A percentile compares a stretch with the other conserved stretches of the same genome.
Evolutionary conservation across 306 rosid species (phyloP).

Genomic region (Prunus fruticosa): DNA sequence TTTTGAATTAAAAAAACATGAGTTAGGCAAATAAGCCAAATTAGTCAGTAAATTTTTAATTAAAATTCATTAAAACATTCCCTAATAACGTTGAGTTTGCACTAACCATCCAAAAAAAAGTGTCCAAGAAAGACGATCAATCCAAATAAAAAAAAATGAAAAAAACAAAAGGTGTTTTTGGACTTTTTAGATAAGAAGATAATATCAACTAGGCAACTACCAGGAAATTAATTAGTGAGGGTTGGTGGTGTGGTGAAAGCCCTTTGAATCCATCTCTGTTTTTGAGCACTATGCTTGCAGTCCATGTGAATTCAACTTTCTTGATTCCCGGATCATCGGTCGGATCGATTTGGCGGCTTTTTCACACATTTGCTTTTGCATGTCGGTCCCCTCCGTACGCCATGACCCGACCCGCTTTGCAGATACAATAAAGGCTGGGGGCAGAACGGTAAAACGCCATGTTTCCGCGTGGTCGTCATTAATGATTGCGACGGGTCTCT

Average conservation of each 20-base stretch:
- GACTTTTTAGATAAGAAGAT: neutral
- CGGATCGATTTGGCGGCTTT: neutral
- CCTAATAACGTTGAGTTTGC: neutral
- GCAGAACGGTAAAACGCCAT: slow-evolving; percentile 35
- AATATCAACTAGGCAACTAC: neutral
- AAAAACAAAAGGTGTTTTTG: neutral
- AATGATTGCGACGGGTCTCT: slow-evolving; percentile 49
- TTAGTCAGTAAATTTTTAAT: neutral
- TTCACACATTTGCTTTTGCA: neutral
- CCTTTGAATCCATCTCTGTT: neutral
- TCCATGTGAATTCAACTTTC: neutral
- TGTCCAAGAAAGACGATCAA: neutral
- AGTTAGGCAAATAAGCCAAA: neutral
- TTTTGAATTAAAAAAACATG: neutral
- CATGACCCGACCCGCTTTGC: neutral
- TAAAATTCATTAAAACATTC: neutral
- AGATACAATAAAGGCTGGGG: slow-evolving; percentile 1
- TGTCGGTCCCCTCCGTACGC: neutral
- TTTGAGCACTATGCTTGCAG: neutral
- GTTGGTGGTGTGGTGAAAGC: neutral
- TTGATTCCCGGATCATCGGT: neutral
- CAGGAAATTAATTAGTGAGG: neutral
- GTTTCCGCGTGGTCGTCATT: slow-evolving; percentile 61
- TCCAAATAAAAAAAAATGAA: neutral
- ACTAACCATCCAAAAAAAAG: neutral